These are phyloP conservation scores for Aspergillus tubingensis DNA, from an alignment of 2,329 filamentous ascomycete species.

Conservation along the genomic window DNA sequence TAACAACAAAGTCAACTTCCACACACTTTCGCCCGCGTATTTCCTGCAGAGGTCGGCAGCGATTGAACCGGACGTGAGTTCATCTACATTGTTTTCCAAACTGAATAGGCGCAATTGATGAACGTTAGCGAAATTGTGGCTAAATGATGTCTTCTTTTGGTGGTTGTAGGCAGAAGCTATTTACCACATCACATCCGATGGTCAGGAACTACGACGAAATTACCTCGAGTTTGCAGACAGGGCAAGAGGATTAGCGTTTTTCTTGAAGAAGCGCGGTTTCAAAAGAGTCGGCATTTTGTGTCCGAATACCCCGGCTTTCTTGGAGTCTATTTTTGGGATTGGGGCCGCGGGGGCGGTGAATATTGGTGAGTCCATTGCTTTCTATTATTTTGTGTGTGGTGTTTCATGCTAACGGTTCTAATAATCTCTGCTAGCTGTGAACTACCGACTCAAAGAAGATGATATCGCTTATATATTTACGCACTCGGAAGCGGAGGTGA, in stretches of 20 bases:
- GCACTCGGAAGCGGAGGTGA: slow-evolving; percentile 80
- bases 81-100: neutral
- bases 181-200: slow-evolving; percentile 80
- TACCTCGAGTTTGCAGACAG: slow-evolving; percentile 85
- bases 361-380: slow-evolving; percentile 53
- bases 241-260: slow-evolving; percentile 85
- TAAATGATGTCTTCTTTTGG: neutral
- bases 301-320: slow-evolving; percentile 91
- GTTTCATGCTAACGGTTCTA: too few species aligned
- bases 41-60: slow-evolving; percentile 83
- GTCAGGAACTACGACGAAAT: slow-evolving; percentile 69
- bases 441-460: slow-evolving; percentile 75
- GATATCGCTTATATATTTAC: slow-evolving; percentile 91
- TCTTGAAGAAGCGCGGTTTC: slow-evolving; percentile 70
- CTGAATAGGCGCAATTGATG: too few species aligned
- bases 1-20: slow-evolving; percentile 36
- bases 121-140: neutral
- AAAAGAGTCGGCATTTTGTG: slow-evolving; percentile 81
- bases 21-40: slow-evolving; percentile 78
- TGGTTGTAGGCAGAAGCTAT: slow-evolving; percentile 70
- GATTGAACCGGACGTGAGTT: slow-evolving; percentile 74
- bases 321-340: slow-evolving; percentile 87
- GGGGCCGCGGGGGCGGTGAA: slow-evolving; percentile 77
- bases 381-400: neutral
- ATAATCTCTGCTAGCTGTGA: slow-evolving; percentile 57